Conservation (phyloP, 176 grass and related monocot genomes). For the Calamus simplicifolius region DNA sequence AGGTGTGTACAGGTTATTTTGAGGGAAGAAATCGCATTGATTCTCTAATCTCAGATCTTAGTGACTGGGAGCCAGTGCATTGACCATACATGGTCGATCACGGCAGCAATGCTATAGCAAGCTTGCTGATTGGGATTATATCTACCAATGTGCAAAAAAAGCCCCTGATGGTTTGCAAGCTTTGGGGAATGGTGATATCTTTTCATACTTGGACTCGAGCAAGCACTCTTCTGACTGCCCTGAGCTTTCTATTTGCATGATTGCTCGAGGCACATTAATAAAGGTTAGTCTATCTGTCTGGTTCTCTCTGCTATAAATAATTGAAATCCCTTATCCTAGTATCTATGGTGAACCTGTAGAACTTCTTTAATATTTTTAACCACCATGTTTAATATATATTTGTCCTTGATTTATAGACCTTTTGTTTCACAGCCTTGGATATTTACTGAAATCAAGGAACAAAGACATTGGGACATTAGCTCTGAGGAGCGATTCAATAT, state of each 20-base stretch:
- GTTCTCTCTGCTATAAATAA: not conserved
- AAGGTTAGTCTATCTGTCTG: slow-evolving; percentile 42
- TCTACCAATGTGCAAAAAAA: slow-evolving; percentile 78
- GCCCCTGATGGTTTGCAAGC: slow-evolving; percentile 64
- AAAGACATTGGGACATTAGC: slow-evolving; percentile 87
- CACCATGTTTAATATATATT: not conserved
- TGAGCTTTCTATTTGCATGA: slow-evolving; percentile 66
- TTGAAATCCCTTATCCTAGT: no score
- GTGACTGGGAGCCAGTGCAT: slow-evolving; percentile 60
- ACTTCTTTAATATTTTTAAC: no score
- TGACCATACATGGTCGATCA: slow-evolving; percentile 90
- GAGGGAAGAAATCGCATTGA: slow-evolving; percentile 88
- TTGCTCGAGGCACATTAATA: slow-evolving; percentile 78
- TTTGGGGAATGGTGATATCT: slow-evolving; percentile 90
- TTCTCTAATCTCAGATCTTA: slow-evolving; percentile 74
- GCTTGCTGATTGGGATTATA: slow-evolving; percentile 91
- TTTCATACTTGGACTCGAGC: slow-evolving; percentile 80
- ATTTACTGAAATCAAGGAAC: slow-evolving; percentile 99
- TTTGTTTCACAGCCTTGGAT: slow-evolving; percentile 67
- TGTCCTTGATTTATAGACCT: not conserved
- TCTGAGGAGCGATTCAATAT: slow-evolving; percentile 77
- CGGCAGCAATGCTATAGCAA: slow-evolving; percentile 96
- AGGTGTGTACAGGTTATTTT: slow-evolving; percentile 93
- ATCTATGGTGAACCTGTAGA: not conserved
- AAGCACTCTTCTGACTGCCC: slow-evolving; percentile 42